Conservation (phyloP, 345 rosid genomes). For the Sonneratia alba region DNA sequence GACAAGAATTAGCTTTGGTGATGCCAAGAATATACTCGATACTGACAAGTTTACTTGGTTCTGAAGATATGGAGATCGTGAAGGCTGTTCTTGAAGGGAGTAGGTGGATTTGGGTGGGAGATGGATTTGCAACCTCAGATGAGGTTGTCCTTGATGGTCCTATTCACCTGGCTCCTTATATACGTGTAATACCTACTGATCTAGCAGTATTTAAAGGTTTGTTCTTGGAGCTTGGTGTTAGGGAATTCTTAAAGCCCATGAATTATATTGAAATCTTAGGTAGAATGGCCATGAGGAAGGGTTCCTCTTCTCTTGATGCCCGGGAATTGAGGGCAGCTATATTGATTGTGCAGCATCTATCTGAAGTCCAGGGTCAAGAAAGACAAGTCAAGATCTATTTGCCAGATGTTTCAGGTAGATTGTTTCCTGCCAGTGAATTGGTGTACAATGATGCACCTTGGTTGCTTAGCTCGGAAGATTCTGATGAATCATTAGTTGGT, state of each 20-base stretch:
- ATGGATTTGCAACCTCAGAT: conserved; percentile 81
- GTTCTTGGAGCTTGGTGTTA: conserved; percentile 79
- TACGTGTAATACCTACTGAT: conserved; percentile 85
- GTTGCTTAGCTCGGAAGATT: conserved; percentile 71
- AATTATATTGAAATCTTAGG: conserved; percentile 75
- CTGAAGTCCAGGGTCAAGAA: conserved; percentile 63
- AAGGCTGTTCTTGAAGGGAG: conserved; percentile 96
- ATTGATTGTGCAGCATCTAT: conserved; percentile 77
- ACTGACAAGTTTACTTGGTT: conserved; percentile 52
- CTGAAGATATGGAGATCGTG: conserved; percentile 93
- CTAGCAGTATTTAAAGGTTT: conserved; percentile 78
- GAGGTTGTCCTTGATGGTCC: conserved; percentile 97
- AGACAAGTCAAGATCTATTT: conserved; percentile 51
- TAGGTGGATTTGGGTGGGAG: conserved; percentile 99
- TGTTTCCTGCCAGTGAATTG: conserved; percentile 65
- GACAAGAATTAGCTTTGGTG: conserved; percentile 80
- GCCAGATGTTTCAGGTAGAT: conserved; percentile 76
- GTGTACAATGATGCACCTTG: conserved; percentile 98
- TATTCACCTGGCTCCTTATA: conserved; percentile 85
- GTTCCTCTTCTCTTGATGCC: conserved; percentile 54
- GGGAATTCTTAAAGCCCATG: conserved; percentile 66
- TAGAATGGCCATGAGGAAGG: conserved; percentile 74
- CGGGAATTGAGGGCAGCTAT: conserved; percentile 77
- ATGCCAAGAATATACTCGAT: conserved; percentile 88
- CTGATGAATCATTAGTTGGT: conserved; percentile 37